Evolutionary conservation across 2,329 filamentous ascomycete genomes (phyloP).

Genomic region (Trichophyton benhamiae): DNA sequence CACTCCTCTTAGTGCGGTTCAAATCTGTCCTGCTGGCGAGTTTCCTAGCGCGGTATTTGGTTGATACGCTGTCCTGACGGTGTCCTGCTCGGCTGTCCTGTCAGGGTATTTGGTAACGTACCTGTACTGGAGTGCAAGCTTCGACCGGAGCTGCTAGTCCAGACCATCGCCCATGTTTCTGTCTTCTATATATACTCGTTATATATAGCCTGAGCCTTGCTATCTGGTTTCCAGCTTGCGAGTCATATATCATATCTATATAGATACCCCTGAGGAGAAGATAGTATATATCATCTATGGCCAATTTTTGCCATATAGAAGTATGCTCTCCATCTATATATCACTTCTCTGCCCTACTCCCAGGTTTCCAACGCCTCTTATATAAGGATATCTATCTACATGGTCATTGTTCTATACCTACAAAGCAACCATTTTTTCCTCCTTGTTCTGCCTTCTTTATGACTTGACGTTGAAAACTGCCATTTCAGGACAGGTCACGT

Average conservation of each 20-base stretch:
- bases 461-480: neutral
- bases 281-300: too few relatives aligned
- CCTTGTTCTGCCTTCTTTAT: neutral
- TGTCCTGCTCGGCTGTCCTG: neutral
- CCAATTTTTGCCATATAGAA: too few relatives aligned
- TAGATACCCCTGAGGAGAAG: too few relatives aligned
- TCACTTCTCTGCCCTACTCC: neutral
- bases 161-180: neutral
- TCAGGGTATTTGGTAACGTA: neutral
- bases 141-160: neutral
- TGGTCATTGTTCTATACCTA: neutral
- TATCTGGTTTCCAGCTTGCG: too few relatives aligned
- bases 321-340: neutral
- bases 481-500: conserved; percentile 4
- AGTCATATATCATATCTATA: too few relatives aligned
- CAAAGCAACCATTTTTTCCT: neutral
- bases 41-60: neutral
- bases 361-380: neutral
- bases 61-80: neutral
- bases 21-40: neutral
- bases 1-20: neutral
- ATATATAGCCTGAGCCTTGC: too few relatives aligned
- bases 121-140: neutral
- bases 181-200: too few relatives aligned
- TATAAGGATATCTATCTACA: neutral